These are phyloP conservation scores for Penicillium sp. DNA, from an alignment of 2,329 filamentous ascomycete species.

Conservation along the genomic window DNA sequence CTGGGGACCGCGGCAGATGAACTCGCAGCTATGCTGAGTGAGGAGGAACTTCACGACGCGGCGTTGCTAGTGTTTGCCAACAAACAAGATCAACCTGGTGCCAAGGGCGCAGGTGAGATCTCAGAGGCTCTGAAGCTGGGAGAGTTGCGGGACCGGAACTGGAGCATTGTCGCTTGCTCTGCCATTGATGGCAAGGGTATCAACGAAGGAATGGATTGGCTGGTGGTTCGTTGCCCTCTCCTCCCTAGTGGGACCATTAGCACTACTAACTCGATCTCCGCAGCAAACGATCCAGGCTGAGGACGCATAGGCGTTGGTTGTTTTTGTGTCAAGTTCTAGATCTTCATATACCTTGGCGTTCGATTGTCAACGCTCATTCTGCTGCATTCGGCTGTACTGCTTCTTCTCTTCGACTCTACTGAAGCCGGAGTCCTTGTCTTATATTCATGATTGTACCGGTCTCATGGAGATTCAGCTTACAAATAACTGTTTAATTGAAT, in stretches of 20 bases:
- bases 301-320: conserved; percentile 40
- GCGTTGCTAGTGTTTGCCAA: conserved; percentile 94
- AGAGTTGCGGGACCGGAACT: conserved; percentile 93
- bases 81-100: conserved; percentile 97
- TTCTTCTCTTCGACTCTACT: conserved; percentile 28
- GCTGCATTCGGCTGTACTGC: conserved; percentile 22
- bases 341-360: conserved; percentile 30
- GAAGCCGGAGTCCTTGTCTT: conserved; percentile 33
- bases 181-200: conserved; percentile 94
- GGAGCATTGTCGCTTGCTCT: conserved; percentile 98
- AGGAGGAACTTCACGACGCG: conserved; percentile 93
- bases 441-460: conserved; percentile 33
- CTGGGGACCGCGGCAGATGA: conserved; percentile 91
- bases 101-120: conserved; percentile 94
- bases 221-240: conserved; percentile 67
- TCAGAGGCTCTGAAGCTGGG: conserved; percentile 88
- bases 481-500: conserved; percentile 38
- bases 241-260: conserved; percentile 7
- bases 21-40: conserved; percentile 90
- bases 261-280: neutral
- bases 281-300: conserved; percentile 49
- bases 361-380: conserved; percentile 18
- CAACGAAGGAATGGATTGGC: conserved; percentile 98
- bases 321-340: conserved; percentile 34
- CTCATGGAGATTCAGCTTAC: conserved; percentile 18